Evolutionary conservation across 305 asterid species (phyloP), one percentile per base, ranked within the genome.

Genomic region (Fraxinus paxiana): DNA sequence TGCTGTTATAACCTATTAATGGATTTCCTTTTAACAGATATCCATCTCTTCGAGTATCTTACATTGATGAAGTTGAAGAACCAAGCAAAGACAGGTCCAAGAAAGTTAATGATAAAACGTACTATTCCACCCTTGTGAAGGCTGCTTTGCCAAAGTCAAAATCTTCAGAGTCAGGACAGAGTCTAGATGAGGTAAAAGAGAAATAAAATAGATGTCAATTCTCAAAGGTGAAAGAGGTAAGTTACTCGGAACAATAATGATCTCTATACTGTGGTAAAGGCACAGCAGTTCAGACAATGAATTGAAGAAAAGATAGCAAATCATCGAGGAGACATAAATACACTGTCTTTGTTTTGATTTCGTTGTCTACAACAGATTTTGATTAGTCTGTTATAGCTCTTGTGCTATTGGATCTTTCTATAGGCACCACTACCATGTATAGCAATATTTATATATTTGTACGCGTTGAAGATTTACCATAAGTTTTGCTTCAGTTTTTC

Each of bases 1-100:
- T 13, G 41, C 76, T 87, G 77, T 76, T 61, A 76, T 83, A 76
- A 56, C 79, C 85, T 88, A 80, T 81, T 84, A 70, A 48, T 81
- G 35, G 69, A 30, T 79, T 75, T 79, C 38, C 75, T 38, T 38
- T 76, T 79, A 56, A 78, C 87, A 94, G 97, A 84, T 94, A 96
- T 88, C 98, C 99, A 46, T 96, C 99, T 83, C 97, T 96, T 81
- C 94, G 99, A 76, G 99, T 94, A 81, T 97, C 98, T 70, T 94
- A 94, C 88, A 94, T 96, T 48, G 99, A 96, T 90, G 99, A 96
- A 88, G 97, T 96, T 85, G 99, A 96, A 88, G 97, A 91, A 85
- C 93, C 98, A 35, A 92, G 87, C 87, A 96, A 94, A 89, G 98
- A 93, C 86, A 83, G 87, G 82, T 75, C 91, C 54, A 92, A 92